phyloP scores from a whole-genome alignment of 2,329 filamentous ascomycete species.

The Trichoderma gracile region DNA sequence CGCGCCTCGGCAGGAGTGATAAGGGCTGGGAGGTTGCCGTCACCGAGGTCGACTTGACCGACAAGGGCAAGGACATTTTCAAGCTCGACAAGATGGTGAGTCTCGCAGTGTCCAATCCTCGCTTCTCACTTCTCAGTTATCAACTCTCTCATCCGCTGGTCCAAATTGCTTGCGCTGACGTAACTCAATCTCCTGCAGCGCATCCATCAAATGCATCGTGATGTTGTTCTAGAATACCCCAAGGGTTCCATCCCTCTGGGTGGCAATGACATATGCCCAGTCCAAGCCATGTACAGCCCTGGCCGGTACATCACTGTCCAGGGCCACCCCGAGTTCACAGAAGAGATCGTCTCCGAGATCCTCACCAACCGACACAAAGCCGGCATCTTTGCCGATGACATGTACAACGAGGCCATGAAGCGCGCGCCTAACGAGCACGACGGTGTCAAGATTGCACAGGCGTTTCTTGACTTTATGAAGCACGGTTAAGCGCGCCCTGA shows the following conservation, averaged over 20 bases:
- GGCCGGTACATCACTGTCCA: constrained; percentile 46
- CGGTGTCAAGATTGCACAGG: constrained; percentile 70
- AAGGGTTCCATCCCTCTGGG: constrained; percentile 44
- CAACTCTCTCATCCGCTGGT: too few relatives aligned
- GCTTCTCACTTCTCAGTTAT: too few relatives aligned
- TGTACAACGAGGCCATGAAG: constrained; percentile 67
- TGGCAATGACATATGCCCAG: constrained; percentile 43
- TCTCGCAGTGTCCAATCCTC: not conserved
- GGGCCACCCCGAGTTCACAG: constrained; percentile 51
- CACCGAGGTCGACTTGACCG: constrained; percentile 43
- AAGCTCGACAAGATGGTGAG: constrained; percentile 39
- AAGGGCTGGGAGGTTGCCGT: constrained; percentile 50
- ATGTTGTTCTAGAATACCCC: constrained; percentile 46
- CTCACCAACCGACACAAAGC: constrained; percentile 56
- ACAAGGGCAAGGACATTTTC: constrained; percentile 45
- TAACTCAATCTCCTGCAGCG: constrained; percentile 32
- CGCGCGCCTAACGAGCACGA: constrained; percentile 71
- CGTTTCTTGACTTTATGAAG: constrained; percentile 75
- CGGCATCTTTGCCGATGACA: constrained; percentile 69
- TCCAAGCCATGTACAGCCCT: constrained; percentile 47
- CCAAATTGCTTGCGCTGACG: constrained; percentile 6
- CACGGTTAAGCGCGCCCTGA: constrained; percentile 44
- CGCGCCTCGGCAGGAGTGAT: constrained; percentile 41
- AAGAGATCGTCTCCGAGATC: constrained; percentile 43
- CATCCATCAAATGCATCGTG: constrained; percentile 52